These are phyloP conservation scores for Firmiana major DNA, from an alignment of 345 rosid genomes.

Conservation along the genomic window DNA sequence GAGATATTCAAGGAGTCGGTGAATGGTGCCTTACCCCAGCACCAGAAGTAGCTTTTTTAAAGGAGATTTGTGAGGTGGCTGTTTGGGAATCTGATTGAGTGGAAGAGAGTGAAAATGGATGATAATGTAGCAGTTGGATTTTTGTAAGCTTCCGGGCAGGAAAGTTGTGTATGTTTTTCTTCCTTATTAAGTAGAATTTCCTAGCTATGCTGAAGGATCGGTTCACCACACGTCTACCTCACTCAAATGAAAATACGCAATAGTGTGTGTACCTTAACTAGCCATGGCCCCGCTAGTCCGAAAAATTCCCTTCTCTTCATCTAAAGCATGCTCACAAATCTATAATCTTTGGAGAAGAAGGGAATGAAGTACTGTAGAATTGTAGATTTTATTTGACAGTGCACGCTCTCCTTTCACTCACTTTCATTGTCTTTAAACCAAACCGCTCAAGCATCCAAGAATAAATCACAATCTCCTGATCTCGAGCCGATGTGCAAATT, in stretches of 20 bases:
- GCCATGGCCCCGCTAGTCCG: background rate
- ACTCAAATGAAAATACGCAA: background rate
- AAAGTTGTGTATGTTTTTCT: background rate
- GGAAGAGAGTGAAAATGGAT: conserved; percentile 31
- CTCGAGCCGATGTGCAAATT: background rate
- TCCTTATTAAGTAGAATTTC: background rate
- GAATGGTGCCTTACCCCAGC: background rate
- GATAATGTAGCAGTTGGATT: conserved; percentile 21
- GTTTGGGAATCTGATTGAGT: conserved; percentile 26
- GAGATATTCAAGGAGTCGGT: conserved; percentile 3
- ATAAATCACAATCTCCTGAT: background rate
- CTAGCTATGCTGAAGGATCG: background rate
- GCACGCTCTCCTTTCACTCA: background rate
- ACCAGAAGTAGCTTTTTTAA: conserved; percentile 16
- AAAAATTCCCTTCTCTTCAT: too few species aligned
- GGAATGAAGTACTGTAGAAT: background rate
- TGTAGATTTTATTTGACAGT: too few species aligned
- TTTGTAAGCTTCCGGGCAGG: conserved; percentile 30
- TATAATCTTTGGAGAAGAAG: background rate
- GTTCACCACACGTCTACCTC: background rate
- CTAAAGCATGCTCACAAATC: background rate
- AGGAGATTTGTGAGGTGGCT: conserved; percentile 41
- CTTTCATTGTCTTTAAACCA: background rate
- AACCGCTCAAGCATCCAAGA: background rate
- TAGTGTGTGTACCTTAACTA: background rate